Percentiles rank a stretch among this genome's conserved stretches.
Conservation (phyloP, 148 eudicot genomes). For the Pouteria glomerata region DNA sequence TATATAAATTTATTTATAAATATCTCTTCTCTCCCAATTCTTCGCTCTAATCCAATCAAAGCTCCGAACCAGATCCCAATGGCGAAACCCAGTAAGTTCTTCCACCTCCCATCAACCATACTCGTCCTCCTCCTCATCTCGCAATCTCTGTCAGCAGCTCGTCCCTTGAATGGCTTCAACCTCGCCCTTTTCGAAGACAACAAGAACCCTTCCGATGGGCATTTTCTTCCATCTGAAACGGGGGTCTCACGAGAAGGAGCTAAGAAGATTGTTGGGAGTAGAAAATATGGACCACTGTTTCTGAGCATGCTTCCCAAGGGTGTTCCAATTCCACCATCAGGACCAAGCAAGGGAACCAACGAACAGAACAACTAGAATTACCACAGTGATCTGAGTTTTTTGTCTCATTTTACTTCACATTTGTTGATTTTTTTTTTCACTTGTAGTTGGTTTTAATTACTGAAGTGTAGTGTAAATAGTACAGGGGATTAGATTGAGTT, state of each 20-base stretch:
- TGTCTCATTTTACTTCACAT: neutral
- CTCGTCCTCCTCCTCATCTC: conserved; percentile 13
- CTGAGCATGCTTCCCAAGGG: conserved; percentile 20
- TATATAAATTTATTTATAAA: no score
- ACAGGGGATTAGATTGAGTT: neutral
- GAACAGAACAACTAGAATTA: neutral
- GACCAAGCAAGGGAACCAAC: conserved; percentile 12
- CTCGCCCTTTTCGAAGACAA: neutral
- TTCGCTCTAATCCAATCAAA: no score
- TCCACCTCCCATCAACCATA: neutral
- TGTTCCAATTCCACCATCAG: neutral
- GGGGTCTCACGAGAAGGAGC: no score
- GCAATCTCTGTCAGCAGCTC: conserved; percentile 7
- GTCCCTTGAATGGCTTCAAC: neutral
- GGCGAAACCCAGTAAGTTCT: no score
- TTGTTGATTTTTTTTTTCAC: no score
- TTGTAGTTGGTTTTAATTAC: neutral
- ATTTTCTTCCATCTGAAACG: no score
- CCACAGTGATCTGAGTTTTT: neutral
- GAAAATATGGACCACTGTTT: neutral
- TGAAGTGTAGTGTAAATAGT: neutral
- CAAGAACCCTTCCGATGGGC: neutral
- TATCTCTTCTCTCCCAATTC: no score
- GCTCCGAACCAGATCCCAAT: no score
- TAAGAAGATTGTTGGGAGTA: no score